phyloP scores from a whole-genome alignment of 169 alveolate genomes.

The Plasmodium coatneyi region DNA sequence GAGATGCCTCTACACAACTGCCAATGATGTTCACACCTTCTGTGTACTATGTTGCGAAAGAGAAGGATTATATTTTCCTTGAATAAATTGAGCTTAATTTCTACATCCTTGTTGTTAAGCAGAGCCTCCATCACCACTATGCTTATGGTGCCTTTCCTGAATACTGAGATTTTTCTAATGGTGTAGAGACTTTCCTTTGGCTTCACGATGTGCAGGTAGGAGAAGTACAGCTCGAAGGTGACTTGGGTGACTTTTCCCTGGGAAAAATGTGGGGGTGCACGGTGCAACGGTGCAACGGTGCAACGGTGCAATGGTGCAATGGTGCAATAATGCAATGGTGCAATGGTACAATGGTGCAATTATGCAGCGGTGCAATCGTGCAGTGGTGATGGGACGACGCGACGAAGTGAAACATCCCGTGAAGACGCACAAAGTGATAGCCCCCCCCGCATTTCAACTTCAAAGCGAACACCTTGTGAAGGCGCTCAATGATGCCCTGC shows the following conservation, averaged over 20 bases:
- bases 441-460: not conserved
- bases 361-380: not conserved
- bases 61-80: not conserved
- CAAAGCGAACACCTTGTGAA: not conserved
- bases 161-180: slow-evolving; percentile 17
- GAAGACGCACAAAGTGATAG: not conserved
- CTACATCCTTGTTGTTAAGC: slow-evolving; percentile 5
- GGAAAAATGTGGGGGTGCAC: not conserved
- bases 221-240: slow-evolving; percentile 37
- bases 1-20: not conserved
- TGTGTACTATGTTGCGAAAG: slow-evolving; percentile 13
- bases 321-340: not conserved
- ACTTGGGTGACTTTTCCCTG: slow-evolving; percentile 19
- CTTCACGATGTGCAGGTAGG: not conserved
- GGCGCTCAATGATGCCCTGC: not conserved
- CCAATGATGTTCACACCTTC: slow-evolving; percentile 9
- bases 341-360: too few species aligned
- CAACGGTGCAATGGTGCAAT: not conserved
- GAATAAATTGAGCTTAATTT: slow-evolving; percentile 15
- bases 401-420: not conserved
- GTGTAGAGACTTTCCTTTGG: slow-evolving; percentile 32
- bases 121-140: not conserved
- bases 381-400: not conserved
- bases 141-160: not conserved
- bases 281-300: too few species aligned